Evolutionary conservation across 805 yeast genomes (phyloP).

Genomic region (Kodamaea neixiangensis): DNA sequence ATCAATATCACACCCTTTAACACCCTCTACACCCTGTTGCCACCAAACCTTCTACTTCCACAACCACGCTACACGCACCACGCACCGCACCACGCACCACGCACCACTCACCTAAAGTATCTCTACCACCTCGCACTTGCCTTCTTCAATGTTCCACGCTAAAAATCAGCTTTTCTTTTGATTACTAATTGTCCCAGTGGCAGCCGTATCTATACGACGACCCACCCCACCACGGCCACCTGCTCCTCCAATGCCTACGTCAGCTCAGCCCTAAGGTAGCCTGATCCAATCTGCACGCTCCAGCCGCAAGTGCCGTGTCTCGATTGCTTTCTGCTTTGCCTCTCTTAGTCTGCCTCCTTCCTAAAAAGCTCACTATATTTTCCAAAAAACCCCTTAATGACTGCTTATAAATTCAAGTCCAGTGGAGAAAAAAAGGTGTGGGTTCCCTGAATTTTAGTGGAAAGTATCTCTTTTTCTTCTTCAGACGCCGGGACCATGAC

Average conservation of each 20-base stretch:
- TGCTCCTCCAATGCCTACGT: background rate
- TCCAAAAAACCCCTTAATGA: slow-evolving; percentile 1
- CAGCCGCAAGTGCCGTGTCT: background rate
- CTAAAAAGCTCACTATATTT: background rate
- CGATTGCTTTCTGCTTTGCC: background rate
- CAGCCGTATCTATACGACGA: background rate
- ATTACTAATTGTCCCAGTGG: background rate
- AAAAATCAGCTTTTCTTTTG: background rate
- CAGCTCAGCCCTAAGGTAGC: background rate
- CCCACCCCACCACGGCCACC: background rate
- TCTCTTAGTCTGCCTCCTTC: background rate
- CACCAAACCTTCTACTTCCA: too few species aligned
- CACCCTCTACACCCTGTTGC: background rate
- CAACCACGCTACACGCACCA: too few species aligned
- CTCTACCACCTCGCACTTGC: background rate
- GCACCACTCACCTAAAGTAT: too few species aligned
- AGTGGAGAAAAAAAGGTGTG: background rate
- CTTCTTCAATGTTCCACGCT: background rate
- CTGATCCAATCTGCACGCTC: background rate
- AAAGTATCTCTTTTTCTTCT: background rate
- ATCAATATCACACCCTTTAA: too few species aligned
- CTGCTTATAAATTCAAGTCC: slow-evolving; percentile 1
- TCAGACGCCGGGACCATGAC: slow-evolving; percentile 18
- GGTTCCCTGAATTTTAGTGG: background rate
- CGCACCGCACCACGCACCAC: too few species aligned